Evolutionary conservation across 1,284 basidiomycete genomes (phyloP).

Genomic region (Ustilago tritici): DNA sequence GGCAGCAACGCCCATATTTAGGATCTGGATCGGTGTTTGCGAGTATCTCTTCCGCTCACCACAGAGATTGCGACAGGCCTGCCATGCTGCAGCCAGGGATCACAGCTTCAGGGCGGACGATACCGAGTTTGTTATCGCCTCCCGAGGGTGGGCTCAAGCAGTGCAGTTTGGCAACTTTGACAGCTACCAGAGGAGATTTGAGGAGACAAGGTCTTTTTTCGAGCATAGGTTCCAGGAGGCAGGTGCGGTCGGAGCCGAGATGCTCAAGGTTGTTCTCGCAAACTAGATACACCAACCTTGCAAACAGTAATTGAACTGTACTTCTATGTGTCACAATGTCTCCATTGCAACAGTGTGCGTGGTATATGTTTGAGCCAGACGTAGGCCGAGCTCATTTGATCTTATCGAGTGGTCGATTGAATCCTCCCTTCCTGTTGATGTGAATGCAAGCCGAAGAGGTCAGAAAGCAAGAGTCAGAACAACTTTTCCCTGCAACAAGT

Average conservation of each 20-base stretch:
- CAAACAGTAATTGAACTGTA: not conserved
- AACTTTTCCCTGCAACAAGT: not conserved
- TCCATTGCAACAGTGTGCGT: not conserved
- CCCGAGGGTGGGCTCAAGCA: constrained; percentile 82
- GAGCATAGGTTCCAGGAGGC: constrained; percentile 88
- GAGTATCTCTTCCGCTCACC: constrained; percentile 89
- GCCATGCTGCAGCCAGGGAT: constrained; percentile 79
- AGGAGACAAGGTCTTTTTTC: constrained; percentile 84
- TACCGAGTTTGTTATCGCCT: constrained; percentile 92
- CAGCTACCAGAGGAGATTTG: constrained; percentile 84
- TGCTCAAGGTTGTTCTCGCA: constrained; percentile 83
- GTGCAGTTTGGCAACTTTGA: constrained; percentile 93
- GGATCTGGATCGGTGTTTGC: constrained; percentile 96
- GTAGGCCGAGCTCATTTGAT: constrained; percentile 32
- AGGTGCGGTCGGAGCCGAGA: constrained; percentile 82
- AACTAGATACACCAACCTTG: not conserved
- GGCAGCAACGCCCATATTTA: constrained; percentile 95
- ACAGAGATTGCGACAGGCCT: constrained; percentile 54
- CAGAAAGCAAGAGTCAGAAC: not conserved
- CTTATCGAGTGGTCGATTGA: constrained; percentile 58
- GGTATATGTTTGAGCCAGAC: not conserved
- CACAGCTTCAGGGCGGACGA: constrained; percentile 88
- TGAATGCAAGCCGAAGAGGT: not conserved
- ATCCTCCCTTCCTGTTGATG: constrained; percentile 48
- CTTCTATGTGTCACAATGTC: not conserved